A percentile compares a stretch with the other conserved stretches of the same genome.
These are phyloP conservation scores for Globomyces pollinis-pini DNA, from an alignment of 192 early-diverging fungal species.

Conservation along the genomic window DNA sequence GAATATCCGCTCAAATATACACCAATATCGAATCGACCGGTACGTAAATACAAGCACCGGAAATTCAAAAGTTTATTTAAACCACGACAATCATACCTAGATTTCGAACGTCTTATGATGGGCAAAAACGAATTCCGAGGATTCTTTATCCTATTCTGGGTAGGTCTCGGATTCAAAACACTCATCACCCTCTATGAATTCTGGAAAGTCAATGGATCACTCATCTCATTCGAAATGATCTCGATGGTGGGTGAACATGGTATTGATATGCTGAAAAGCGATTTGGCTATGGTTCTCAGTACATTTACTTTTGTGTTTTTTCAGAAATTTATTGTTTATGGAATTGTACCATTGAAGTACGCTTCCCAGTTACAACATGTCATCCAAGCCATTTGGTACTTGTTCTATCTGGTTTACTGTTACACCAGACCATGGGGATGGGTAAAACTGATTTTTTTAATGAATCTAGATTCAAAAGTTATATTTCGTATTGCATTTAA, in stretches of 20 bases:
- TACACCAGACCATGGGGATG: constrained; percentile 70
- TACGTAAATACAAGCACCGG: neutral
- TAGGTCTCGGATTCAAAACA: constrained; percentile 66
- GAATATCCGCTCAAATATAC: too few relatives aligned
- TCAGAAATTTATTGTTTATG: constrained; percentile 44
- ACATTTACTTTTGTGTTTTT: constrained; percentile 58
- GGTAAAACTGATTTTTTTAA: constrained; percentile 51
- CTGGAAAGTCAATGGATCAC: constrained; percentile 45
- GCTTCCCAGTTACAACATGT: constrained; percentile 48
- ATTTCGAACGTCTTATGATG: constrained; percentile 19
- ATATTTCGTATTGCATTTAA: constrained; percentile 78
- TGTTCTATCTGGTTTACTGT: constrained; percentile 17
- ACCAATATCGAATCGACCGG: too few relatives aligned
- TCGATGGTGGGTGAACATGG: constrained; percentile 55
- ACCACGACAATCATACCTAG: constrained; percentile 23
- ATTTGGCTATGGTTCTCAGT: constrained; percentile 58
- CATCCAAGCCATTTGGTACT: constrained; percentile 36
- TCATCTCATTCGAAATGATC: constrained; percentile 40
- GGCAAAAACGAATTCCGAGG: constrained; percentile 48
- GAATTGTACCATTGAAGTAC: constrained; percentile 34
- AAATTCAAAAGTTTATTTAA: constrained; percentile 17
- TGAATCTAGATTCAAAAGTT: constrained; percentile 84
- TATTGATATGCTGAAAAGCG: constrained; percentile 59
- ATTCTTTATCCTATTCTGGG: constrained; percentile 80
- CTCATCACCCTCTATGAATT: constrained; percentile 51